A percentile compares a stretch with the other conserved stretches of the same genome.
These are phyloP conservation scores for Beauveria scarabaeidicola DNA, from an alignment of 2,329 filamentous ascomycete genomes.

Conservation along the genomic window DNA sequence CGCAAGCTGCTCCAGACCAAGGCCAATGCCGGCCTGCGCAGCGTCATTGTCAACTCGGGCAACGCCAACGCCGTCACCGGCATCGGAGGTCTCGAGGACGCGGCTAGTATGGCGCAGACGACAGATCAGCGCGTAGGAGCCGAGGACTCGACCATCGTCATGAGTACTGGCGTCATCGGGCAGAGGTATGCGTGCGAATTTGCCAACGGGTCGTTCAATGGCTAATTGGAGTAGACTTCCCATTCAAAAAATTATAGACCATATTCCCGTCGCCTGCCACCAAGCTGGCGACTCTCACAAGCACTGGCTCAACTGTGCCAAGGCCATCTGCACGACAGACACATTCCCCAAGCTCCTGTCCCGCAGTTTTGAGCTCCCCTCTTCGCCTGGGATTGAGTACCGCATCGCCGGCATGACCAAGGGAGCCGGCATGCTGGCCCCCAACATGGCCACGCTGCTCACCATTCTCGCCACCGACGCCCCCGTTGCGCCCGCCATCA, in stretches of 20 bases:
- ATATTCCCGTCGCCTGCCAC: constrained; percentile 68
- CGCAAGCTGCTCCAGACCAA: constrained; percentile 59
- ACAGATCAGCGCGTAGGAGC: constrained; percentile 57
- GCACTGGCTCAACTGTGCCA: constrained; percentile 79
- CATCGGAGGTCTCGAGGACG: constrained; percentile 80
- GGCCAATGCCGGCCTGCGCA: constrained; percentile 61
- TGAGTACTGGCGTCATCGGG: constrained; percentile 97
- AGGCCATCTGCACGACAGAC: constrained; percentile 95
- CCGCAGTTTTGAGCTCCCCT: constrained; percentile 73
- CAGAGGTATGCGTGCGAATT: constrained; percentile 52
- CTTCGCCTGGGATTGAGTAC: constrained; percentile 67
- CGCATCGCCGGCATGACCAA: constrained; percentile 92
- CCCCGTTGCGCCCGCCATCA: constrained; percentile 58
- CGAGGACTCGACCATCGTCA: constrained; percentile 67
- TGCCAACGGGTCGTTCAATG: constrained; percentile 3
- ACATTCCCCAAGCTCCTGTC: constrained; percentile 96
- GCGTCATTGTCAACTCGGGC: constrained; percentile 87
- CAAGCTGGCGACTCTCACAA: constrained; percentile 67
- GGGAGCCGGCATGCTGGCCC: constrained; percentile 97
- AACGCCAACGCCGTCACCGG: constrained; percentile 97
- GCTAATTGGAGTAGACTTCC: constrained; percentile 52
- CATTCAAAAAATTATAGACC: constrained; percentile 78
- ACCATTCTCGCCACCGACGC: constrained; percentile 89
- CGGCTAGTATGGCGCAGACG: constrained; percentile 68
- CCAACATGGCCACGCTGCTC: constrained; percentile 95